Evolutionary conservation across 1,284 basidiomycete genomes (phyloP), one percentile per base, ranked within the genome.

Genomic region (Amylostereum areolatum): DNA sequence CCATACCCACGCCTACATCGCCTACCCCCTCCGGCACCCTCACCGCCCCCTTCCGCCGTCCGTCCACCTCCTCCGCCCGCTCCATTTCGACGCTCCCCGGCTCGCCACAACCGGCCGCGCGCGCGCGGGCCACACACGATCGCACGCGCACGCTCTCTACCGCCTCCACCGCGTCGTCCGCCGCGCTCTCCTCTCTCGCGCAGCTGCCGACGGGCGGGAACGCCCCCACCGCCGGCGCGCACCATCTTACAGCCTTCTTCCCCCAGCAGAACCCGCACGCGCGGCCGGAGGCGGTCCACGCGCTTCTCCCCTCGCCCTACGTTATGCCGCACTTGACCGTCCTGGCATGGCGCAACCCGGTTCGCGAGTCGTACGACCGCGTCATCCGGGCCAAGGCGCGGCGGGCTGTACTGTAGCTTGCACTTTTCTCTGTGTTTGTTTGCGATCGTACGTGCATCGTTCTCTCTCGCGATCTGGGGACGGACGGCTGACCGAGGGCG

Each of bases 311-410:
- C 0, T 74, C 77, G 7, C 85, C 85, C 40, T 87, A 86, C 60
- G 62, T 85, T 52, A 76, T 70, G 54, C 76, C 81, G 48, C 86
- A 89, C 54, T 68, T 86, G 60, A 84, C 82, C 24, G 74, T 85
- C 45, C 67, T 86, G 30, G 68, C 74, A 28, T 73, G 80, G 62
- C 73, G 81, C 45, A 80, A 75, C 47, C 83, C 86, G 24, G 68
- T 89, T 46, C 71, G 75, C 57, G 85, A 87, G 60, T 79, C 82
- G 27, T 82, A 81, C 59, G 83, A 85, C 51, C 74, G 84, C 47
- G 80, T 87, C 35, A 70, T 75, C 54, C 67, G 71, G 47, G 85
- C 81, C 28, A 84, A 78, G 69, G 41, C 41, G 6, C n/a, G n/a
- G n/a, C 60, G 62, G 53, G 57, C 58, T n/a, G n/a, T n/a, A n/a